Conservation (phyloP, 495 filamentous ascomycete genomes). For the Cladorrhinum samala region DNA sequence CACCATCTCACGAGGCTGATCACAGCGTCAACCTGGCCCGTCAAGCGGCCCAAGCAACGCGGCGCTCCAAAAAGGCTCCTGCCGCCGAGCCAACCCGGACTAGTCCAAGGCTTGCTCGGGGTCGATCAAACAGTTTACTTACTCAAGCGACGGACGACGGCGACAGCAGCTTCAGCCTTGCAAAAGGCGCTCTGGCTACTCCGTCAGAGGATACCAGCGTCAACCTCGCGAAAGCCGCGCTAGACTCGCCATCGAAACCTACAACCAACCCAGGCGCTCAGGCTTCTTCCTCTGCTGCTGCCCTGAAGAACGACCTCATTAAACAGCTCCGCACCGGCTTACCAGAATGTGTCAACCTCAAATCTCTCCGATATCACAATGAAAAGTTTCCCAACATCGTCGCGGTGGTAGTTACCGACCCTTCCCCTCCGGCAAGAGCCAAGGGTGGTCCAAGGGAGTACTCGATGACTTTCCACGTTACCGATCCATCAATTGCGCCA, state of each 20-base stretch:
- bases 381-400: slow-evolving; percentile 56
- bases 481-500: slow-evolving; percentile 54
- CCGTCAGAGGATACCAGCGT: slow-evolving; percentile 12
- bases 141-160: slow-evolving; percentile 13
- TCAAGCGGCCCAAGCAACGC: slow-evolving; percentile 23
- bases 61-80: slow-evolving; percentile 15
- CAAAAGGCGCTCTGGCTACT: slow-evolving; percentile 8
- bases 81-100: slow-evolving; percentile 20
- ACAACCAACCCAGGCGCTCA: background rate
- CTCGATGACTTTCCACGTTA: slow-evolving; percentile 60
- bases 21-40: slow-evolving; percentile 33
- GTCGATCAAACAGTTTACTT: slow-evolving; percentile 23
- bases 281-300: slow-evolving; percentile 15
- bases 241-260: slow-evolving; percentile 21
- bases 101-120: slow-evolving; percentile 18
- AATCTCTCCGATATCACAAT: slow-evolving; percentile 52
- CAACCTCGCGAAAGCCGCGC: slow-evolving; percentile 14
- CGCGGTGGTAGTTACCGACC: slow-evolving; percentile 55
- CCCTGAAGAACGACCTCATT: slow-evolving; percentile 33
- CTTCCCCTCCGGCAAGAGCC: slow-evolving; percentile 50
- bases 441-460: slow-evolving; percentile 65
- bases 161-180: slow-evolving; percentile 17
- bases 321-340: slow-evolving; percentile 53
- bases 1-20: slow-evolving; percentile 14
- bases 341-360: slow-evolving; percentile 64